Conservation (phyloP, 495 filamentous ascomycete species). For the Penicillium antarcticum region DNA sequence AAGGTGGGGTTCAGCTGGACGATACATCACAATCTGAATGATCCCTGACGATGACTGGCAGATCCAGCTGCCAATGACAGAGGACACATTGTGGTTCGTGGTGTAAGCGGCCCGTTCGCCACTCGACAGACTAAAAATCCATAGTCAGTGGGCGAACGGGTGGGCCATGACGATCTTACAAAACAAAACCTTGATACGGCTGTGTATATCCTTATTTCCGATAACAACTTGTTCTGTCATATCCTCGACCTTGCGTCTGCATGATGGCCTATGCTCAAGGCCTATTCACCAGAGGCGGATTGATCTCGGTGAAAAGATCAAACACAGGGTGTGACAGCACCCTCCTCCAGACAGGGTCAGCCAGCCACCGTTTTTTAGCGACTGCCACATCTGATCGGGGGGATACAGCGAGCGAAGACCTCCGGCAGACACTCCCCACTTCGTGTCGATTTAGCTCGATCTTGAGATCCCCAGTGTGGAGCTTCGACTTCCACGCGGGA, state of each 20-base stretch:
- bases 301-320: not conserved
- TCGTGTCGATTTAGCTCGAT: conserved; percentile 13
- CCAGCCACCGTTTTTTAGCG: conserved; percentile 2
- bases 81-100: conserved; percentile 12
- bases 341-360: not conserved
- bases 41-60: conserved; percentile 18
- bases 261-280: not conserved
- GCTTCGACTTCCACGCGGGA: conserved; percentile 11
- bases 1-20: conserved; percentile 2
- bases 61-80: conserved; percentile 13
- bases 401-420: not conserved
- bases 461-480: conserved; percentile 18
- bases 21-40: conserved; percentile 22
- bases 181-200: not conserved
- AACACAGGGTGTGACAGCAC: not conserved
- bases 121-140: conserved; percentile 2
- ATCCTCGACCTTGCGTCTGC: not conserved
- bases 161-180: conserved; percentile 23
- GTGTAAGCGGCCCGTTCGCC: conserved; percentile 11
- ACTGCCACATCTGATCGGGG: not conserved
- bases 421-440: conserved; percentile 1
- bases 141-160: conserved; percentile 26
- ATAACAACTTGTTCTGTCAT: not conserved
- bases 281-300: not conserved
- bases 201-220: no score